These are phyloP conservation scores for Pichia exigua DNA, from an alignment of 805 yeast species.

Conservation along the genomic window DNA sequence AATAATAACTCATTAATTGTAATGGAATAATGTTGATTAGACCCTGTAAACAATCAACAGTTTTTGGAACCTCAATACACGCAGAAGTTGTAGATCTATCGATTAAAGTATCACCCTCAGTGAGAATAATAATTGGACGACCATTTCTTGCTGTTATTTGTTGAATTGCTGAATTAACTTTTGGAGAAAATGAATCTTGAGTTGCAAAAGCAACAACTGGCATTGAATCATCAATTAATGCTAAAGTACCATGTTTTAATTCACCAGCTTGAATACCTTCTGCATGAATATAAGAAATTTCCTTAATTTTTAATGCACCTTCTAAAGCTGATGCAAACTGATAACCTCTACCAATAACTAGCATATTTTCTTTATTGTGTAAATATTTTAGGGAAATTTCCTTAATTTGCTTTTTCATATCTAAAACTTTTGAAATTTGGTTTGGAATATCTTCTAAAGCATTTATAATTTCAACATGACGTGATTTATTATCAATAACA, in stretches of 20 bases:
- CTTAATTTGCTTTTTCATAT: constrained; percentile 67
- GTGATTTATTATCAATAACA: constrained; percentile 61
- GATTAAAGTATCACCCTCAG: constrained; percentile 66
- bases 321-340: constrained; percentile 96
- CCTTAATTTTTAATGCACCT: constrained; percentile 97
- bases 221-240: constrained; percentile 86
- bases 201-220: constrained; percentile 97
- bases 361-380: constrained; percentile 75
- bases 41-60: constrained; percentile 98
- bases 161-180: constrained; percentile 89
- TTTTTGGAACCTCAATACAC: constrained; percentile 83
- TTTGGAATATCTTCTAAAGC: constrained; percentile 79
- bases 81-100: constrained; percentile 50
- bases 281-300: constrained; percentile 96
- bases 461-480: constrained; percentile 79
- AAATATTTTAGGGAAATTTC: constrained; percentile 63
- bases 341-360: constrained; percentile 94
- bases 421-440: constrained; percentile 73
- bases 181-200: constrained; percentile 91
- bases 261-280: constrained; percentile 99
- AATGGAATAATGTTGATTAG: constrained; percentile 87
- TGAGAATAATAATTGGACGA: constrained; percentile 87
- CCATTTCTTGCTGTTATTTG: constrained; percentile 98
- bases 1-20: constrained; percentile 94
- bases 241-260: constrained; percentile 96